These are phyloP conservation scores for Eucalyptus marginata DNA, from an alignment of 345 rosid genomes.

Conservation along the genomic window DNA sequence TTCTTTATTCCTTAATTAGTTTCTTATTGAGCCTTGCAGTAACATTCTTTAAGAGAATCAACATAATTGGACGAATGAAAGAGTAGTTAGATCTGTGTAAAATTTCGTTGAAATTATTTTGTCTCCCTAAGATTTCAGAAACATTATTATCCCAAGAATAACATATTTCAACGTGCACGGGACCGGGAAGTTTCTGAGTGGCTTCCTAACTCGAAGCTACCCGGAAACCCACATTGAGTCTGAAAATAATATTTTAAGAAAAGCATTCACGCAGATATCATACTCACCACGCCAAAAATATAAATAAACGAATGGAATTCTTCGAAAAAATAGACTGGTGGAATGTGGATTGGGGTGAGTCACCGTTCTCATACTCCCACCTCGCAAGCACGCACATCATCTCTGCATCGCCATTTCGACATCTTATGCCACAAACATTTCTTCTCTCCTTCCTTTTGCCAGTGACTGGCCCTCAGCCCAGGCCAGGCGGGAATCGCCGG, in stretches of 20 bases:
- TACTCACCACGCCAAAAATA: too few relatives aligned
- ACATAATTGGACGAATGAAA: neutral
- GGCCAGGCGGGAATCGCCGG: accelerated
- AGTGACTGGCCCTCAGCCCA: too few relatives aligned
- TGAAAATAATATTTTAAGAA: too few relatives aligned
- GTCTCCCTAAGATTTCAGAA: neutral
- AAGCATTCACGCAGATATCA: neutral
- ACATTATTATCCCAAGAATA: neutral
- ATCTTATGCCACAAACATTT: too few relatives aligned
- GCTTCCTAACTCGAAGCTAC: too few relatives aligned
- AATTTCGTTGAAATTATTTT: neutral
- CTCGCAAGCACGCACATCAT: too few relatives aligned
- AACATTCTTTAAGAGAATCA: neutral
- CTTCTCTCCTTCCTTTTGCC: too few relatives aligned
- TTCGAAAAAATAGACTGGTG: neutral
- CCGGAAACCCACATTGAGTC: neutral
- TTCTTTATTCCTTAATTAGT: neutral
- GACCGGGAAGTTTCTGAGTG: neutral
- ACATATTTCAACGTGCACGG: accelerated
- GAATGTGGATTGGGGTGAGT: neutral
- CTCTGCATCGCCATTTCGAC: too few relatives aligned
- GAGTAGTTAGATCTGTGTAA: neutral
- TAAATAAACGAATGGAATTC: too few relatives aligned
- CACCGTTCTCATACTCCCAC: too few relatives aligned
- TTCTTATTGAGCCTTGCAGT: neutral